Evolutionary conservation across 2,329 filamentous ascomycete species (phyloP), one percentile per base, ranked within the genome.

Genomic region (Dryadomyces quercivorus): DNA sequence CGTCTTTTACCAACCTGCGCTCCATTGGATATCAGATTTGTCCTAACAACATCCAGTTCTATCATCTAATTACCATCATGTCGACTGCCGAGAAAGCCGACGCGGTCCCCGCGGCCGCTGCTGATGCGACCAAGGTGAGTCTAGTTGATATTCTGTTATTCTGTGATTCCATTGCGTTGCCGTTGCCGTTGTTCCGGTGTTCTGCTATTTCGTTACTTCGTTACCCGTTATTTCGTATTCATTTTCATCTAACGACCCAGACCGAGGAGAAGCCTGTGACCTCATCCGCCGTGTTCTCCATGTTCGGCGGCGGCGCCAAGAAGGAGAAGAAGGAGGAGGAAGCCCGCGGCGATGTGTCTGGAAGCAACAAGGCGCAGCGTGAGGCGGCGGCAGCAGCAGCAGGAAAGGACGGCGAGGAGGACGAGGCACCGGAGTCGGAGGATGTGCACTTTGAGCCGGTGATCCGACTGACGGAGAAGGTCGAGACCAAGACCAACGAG

Each of bases 401-500:
- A 52, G 70, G 71, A 59, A 81, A 82, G 64, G 72, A 73, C 65
- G 76, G 74, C 51, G 71, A 77, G 5, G 81, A 48, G 31, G 84
- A 95, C 43, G 85, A 90, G 61, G 81, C 83, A 57, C 85, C 86
- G 63, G 89, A 95, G 70, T 92, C 88, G 62, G 87, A 88, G 63
- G 92, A 97, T 62, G 88, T 96, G 59, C 88, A 97, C 75, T 98
- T 97, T 75, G 89, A 95, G 76, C 93, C 93, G 61, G 90, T 98
- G 63, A 88, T 95, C 67, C 91, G 84, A 74, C 79, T 98, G 67
- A 97, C 92, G 59, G 89, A 98, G 78, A 93, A 94, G 77, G 86
- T 97, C 65, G 92, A 97, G 68, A 86, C 82, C 67, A 95, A 95
- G 81, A 97, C 93, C 72, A 95, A 96, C 75, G 93, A 98, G 75